Percentiles rank a stretch among this genome's conserved stretches.
Conservation (phyloP, 116 monocot genomes). For the Zostera marina region DNA sequence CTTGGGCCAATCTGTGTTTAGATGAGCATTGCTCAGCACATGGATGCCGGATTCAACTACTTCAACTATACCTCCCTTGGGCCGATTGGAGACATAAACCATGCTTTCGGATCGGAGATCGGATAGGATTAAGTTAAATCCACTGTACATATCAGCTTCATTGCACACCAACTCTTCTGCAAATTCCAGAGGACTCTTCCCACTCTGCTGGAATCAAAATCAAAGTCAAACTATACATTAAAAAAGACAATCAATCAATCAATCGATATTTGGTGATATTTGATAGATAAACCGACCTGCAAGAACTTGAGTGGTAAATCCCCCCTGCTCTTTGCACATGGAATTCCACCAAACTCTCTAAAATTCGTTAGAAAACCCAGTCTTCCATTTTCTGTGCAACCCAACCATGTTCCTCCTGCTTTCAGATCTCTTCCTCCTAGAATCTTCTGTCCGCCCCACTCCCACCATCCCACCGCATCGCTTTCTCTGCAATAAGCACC, state of each 20-base stretch:
- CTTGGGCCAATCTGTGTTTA: slow-evolving; percentile 87
- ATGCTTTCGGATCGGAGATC: slow-evolving; percentile 54
- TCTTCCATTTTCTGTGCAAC: slow-evolving; percentile 62
- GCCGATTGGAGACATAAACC: slow-evolving; percentile 71
- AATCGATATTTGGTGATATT: background rate
- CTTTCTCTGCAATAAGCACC: slow-evolving; percentile 29
- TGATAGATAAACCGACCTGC: slow-evolving; percentile 46
- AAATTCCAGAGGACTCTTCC: slow-evolving; percentile 47
- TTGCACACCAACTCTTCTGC: slow-evolving; percentile 38
- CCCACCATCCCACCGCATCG: slow-evolving; percentile 62
- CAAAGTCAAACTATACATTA: background rate
- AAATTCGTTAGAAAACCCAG: slow-evolving; percentile 78
- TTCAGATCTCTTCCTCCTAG: slow-evolving; percentile 59
- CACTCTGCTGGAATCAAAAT: slow-evolving; percentile 29
- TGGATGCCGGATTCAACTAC: slow-evolving; percentile 70
- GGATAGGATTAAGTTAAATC: slow-evolving; percentile 72
- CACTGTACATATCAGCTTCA: slow-evolving; percentile 75
- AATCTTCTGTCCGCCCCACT: slow-evolving; percentile 30
- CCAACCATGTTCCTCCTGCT: slow-evolving; percentile 89
- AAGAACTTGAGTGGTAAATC: slow-evolving; percentile 67
- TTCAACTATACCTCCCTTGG: slow-evolving; percentile 33
- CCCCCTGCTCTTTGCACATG: slow-evolving; percentile 47
- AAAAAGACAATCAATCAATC: background rate
- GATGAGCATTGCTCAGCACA: slow-evolving; percentile 71
- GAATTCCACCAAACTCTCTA: slow-evolving; percentile 26